Base-by-base conservation (phyloP, 306 rosid species). In the Cucumis hystrix region DNA sequence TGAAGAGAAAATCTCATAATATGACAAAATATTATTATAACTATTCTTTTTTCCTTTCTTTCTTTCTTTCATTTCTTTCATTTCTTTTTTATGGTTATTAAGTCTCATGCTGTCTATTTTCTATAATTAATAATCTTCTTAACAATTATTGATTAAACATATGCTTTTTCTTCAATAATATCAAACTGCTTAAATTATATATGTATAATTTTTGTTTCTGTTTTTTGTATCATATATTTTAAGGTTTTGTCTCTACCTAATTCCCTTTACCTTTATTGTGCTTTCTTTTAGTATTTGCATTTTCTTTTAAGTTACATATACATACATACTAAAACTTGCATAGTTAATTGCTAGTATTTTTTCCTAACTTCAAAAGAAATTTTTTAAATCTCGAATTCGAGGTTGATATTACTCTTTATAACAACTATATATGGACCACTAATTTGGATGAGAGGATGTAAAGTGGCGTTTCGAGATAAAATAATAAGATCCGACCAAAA, bases 141-240 rank as follows among this genome's bases (percentile, higher is more conserved):
- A 16, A 77, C 86, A 87, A 62, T 87, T 91, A 28, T 88, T 91
- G 1, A 83, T 88, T 69, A 21, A 21, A 69, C 6, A 86, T 68
- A 67, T 86, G 49, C 78, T 87, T 71, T 64, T 35, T 17, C 9
- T 5, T 47, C 54, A 47, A 47, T 47, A 47, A 47, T 47, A 52
- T 33, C n/a, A 52, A 16, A 20, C 57, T 52, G 20, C 20, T 17
- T 52, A 52, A 52, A 52, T 68, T 2, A 1, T 37, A 3, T 15
- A 68, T 11, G 7, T 37, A 14, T 63, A 30, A 16, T 16, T 63
- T 33, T 35, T 10, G 12, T 52, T 52, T 17, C 57, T 52, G 3
- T 52, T 52, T 52, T 52, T 16, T 52, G 5, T 16, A 52, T 52
- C 57, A 52, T 8, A 52, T 16, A 47, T 52, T 52, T 52, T 52